Percentiles rank a stretch among this genome's conserved stretches.
These are phyloP conservation scores for Pythium brachiatum DNA, from an alignment of 352 stramenopile species.

Conservation along the genomic window DNA sequence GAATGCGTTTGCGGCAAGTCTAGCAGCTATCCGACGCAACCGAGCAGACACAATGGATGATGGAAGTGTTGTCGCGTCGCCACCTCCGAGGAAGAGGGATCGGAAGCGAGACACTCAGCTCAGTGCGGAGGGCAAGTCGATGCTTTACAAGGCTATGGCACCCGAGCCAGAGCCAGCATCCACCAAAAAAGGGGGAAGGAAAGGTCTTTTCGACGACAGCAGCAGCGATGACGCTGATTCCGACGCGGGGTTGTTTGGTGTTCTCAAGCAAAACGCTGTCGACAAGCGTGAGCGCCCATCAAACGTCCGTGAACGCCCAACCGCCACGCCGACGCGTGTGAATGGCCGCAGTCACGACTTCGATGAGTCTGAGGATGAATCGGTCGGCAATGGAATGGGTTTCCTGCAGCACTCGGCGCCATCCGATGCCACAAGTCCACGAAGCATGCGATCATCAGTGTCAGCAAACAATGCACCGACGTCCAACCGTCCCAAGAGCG, in stretches of 20 bases:
- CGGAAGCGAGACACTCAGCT: constrained; percentile 69
- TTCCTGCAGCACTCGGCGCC: constrained; percentile 2
- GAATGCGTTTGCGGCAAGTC: constrained; percentile 71
- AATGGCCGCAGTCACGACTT: background rate
- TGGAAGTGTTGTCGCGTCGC: constrained; percentile 15
- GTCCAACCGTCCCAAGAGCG: constrained; percentile 10
- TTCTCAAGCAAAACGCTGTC: constrained; percentile 16
- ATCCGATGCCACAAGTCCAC: constrained; percentile 22
- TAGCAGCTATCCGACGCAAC: constrained; percentile 72
- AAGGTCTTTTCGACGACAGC: constrained; percentile 81
- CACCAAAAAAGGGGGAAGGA: constrained; percentile 44
- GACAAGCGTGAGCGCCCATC: background rate
- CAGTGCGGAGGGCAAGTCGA: constrained; percentile 74
- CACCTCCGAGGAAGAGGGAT: constrained; percentile 32
- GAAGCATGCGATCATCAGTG: constrained; percentile 12
- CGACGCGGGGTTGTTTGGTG: constrained; percentile 49
- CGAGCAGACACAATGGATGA: constrained; percentile 63
- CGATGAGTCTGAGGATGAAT: constrained; percentile 15
- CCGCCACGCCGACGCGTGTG: background rate
- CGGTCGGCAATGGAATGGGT: background rate
- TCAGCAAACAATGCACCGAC: constrained; percentile 11
- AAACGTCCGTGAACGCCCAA: background rate
- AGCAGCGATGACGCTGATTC: constrained; percentile 49
- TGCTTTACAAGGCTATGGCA: constrained; percentile 64
- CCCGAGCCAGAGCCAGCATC: constrained; percentile 11